phyloP scores from a whole-genome alignment of 2,329 filamentous ascomycete genomes.

The Didymella lethalis region DNA sequence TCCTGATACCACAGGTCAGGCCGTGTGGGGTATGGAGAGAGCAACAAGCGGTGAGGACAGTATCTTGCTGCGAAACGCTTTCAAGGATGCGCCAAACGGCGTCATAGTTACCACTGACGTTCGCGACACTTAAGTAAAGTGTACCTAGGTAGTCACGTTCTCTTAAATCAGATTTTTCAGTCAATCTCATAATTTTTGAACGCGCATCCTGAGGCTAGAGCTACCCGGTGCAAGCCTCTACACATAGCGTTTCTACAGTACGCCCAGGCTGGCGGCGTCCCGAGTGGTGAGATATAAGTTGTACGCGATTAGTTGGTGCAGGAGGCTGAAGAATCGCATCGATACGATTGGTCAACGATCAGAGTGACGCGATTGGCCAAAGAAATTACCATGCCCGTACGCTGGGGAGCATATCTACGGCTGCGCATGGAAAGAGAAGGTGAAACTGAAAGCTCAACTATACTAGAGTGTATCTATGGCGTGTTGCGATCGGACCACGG shows the following conservation, averaged over 20 bases:
- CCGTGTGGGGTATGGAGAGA: not conserved
- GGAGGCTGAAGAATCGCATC: not conserved
- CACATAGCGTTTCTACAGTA: not conserved
- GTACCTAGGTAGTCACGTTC: not conserved
- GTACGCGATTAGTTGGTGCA: not conserved
- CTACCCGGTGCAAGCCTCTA: not conserved
- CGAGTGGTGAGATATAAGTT: no score
- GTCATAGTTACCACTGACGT: not conserved
- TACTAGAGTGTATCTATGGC: no score
- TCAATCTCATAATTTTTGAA: not conserved
- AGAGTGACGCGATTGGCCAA: conserved; percentile 8
- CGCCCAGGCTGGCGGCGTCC: no score
- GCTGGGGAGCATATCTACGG: not conserved
- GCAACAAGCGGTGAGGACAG: not conserved
- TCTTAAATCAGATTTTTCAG: not conserved
- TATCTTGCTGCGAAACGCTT: not conserved
- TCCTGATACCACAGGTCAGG: not conserved
- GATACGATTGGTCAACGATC: conserved; percentile 9
- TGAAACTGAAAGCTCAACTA: no score
- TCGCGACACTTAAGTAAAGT: not conserved
- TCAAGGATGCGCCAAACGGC: not conserved
- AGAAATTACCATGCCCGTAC: not conserved
- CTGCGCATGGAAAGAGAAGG: not conserved
- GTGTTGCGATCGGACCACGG: not conserved
- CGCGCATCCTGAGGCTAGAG: not conserved